These are phyloP conservation scores for Fusarium sp. DNA, from an alignment of 2,329 filamentous ascomycete genomes.

Conservation along the genomic window DNA sequence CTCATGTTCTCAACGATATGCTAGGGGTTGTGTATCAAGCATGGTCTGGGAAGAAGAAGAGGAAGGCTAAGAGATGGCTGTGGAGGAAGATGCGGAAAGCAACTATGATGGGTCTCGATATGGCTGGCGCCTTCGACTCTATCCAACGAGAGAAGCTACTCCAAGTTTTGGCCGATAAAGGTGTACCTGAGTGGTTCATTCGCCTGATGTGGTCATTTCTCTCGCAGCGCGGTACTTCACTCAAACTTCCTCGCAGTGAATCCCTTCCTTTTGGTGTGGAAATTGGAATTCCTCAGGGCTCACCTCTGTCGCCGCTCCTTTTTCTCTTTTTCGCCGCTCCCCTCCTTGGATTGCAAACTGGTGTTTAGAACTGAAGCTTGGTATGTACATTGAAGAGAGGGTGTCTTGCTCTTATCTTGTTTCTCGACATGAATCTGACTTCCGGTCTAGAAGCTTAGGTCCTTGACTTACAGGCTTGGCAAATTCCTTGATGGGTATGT, in stretches of 20 bases:
- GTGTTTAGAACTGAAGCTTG: too few relatives aligned
- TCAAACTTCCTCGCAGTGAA: constrained; percentile 4
- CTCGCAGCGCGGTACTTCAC: not conserved
- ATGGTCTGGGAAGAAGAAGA: too few relatives aligned
- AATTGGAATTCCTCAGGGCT: constrained; percentile 35
- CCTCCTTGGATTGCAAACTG: not conserved
- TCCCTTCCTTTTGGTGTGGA: not conserved
- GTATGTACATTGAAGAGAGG: too few relatives aligned
- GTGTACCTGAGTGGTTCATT: constrained; percentile 11
- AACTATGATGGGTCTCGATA: constrained; percentile 23
- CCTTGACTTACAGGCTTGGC: too few relatives aligned
- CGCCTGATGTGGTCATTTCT: constrained; percentile 23
- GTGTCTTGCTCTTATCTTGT: too few relatives aligned
- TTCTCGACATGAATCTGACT: too few relatives aligned
- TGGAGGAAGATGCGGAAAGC: not conserved
- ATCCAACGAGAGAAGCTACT: constrained; percentile 6
- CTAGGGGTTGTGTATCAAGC: too few relatives aligned
- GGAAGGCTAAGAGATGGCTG: too few relatives aligned
- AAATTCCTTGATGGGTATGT: too few relatives aligned
- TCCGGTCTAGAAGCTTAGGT: too few relatives aligned
- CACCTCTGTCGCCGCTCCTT: constrained; percentile 20
- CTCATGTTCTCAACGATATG: too few relatives aligned
- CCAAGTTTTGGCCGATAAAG: not conserved
- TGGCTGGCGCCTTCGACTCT: constrained; percentile 23
- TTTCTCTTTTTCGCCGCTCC: constrained; percentile 25